Conservation (phyloP, 805 yeast genomes). For the Metschnikowia lochheadii region DNA sequence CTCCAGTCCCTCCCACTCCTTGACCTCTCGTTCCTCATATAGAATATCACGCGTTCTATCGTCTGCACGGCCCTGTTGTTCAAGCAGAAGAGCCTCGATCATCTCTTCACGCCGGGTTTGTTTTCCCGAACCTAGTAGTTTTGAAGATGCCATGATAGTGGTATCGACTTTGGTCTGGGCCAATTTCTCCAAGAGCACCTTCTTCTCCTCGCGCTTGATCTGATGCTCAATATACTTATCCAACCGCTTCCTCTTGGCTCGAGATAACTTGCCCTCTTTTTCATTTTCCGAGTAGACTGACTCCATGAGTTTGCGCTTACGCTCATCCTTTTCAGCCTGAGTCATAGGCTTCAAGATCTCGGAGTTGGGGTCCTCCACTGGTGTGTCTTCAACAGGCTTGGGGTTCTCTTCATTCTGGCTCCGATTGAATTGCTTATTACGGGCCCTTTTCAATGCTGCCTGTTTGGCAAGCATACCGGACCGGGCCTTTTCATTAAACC, state of each 20-base stretch:
- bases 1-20: constrained; percentile 48
- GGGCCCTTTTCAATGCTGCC: constrained; percentile 58
- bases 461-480: constrained; percentile 80
- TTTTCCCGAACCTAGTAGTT: constrained; percentile 70
- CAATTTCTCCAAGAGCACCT: constrained; percentile 67
- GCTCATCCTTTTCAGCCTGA: constrained; percentile 55
- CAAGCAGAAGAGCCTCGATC: constrained; percentile 70
- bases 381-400: constrained; percentile 8
- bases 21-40: constrained; percentile 64
- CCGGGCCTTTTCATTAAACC: constrained; percentile 84
- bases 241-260: constrained; percentile 69
- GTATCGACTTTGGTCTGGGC: constrained; percentile 69
- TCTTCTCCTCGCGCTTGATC: constrained; percentile 81
- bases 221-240: constrained; percentile 94
- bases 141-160: constrained; percentile 62
- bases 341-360: constrained; percentile 61
- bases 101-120: constrained; percentile 66
- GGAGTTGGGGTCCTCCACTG: constrained; percentile 48
- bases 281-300: constrained; percentile 51
- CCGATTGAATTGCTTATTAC: constrained; percentile 65
- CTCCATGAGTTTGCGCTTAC: constrained; percentile 62
- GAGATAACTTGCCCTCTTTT: constrained; percentile 63
- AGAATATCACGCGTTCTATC: constrained; percentile 58
- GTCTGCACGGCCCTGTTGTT: constrained; percentile 65
- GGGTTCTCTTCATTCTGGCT: constrained; percentile 17